Evolutionary conservation across 2,329 filamentous ascomycete genomes (phyloP).

Genomic region (Chaetomium sp.): DNA sequence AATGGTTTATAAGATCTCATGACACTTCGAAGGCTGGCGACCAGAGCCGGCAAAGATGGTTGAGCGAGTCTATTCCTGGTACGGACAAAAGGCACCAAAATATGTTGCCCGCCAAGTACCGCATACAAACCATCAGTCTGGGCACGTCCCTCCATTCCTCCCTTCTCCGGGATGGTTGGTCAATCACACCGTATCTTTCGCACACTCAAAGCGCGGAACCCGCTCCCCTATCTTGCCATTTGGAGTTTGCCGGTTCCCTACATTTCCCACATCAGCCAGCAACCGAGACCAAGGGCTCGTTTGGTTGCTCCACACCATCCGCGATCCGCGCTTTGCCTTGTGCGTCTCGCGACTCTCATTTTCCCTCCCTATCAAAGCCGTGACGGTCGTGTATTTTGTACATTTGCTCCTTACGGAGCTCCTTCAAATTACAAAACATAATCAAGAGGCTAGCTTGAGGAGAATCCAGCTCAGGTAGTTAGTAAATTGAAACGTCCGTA

Average conservation of each 20-base stretch:
- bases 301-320: constrained; percentile 4
- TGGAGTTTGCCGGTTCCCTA: constrained; percentile 13
- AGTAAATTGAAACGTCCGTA: background rate
- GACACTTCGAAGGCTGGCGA: no score
- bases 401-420: background rate
- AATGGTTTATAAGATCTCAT: background rate
- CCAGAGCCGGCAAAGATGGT: background rate
- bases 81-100: constrained; percentile 17
- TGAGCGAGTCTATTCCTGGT: background rate
- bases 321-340: background rate
- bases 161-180: constrained; percentile 25
- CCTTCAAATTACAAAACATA: background rate
- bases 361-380: background rate
- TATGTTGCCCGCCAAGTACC: constrained; percentile 27
- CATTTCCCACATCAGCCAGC: constrained; percentile 2
- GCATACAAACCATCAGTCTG: constrained; percentile 27
- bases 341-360: background rate
- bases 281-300: background rate
- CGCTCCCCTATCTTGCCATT: constrained; percentile 5
- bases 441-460: background rate
- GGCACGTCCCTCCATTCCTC: constrained; percentile 24
- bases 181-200: constrained; percentile 20
- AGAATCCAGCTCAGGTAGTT: background rate
- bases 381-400: background rate
- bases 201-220: constrained; percentile 13